Base-by-base conservation (phyloP, 495 filamentous ascomycete species). In the Penicillium simplicissimum region DNA sequence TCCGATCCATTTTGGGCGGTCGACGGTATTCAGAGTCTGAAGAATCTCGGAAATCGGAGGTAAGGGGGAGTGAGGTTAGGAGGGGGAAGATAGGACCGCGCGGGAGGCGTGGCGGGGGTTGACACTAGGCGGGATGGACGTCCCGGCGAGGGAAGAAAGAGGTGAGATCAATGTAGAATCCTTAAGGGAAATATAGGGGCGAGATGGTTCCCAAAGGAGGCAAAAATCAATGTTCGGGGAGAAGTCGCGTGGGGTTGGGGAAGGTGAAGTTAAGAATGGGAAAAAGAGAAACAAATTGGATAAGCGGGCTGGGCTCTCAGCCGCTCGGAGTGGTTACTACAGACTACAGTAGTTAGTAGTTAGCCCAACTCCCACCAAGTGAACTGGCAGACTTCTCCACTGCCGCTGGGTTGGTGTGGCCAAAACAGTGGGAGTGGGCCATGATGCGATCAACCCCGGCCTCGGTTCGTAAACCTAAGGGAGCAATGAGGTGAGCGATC, bases 1-100 rank as follows among this genome's bases (percentile, higher is more conserved):
- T 71, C 45, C 68, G 70, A 70, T 80, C 76, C 79, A 81, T 81
- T 31, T 68, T 76, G 70, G 53, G 13, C 36, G 35, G 21, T 35
- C 52, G 21, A 55, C 51, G 31, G 42, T 15, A 19, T 53, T 62
- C 43, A 36, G 31, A 47, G 31, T 19, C 35, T 21, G 14, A 51
- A 53, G 38, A 23, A 49, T 40, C 17, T 58, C 23, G 49, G 43
- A 42, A 58, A 64, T 52, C 42, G 61, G 64, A 63, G 64, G 65
- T 55, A 65, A 69, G 59, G 68, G 63, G 68, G 28, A 60, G 58
- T 57, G 63, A 23, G 47, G 49, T 38, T 6, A 21, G 52, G 57
- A 55, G 62, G 40, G 38, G 42, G 38, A 51, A 55, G 38, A 52
- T 45, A 57, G 33, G 8, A 61, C 37, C 21, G 55, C 57, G 67